Conservation (phyloP, 768 basidiomycete species). For the Gymnopilus junonius region DNA sequence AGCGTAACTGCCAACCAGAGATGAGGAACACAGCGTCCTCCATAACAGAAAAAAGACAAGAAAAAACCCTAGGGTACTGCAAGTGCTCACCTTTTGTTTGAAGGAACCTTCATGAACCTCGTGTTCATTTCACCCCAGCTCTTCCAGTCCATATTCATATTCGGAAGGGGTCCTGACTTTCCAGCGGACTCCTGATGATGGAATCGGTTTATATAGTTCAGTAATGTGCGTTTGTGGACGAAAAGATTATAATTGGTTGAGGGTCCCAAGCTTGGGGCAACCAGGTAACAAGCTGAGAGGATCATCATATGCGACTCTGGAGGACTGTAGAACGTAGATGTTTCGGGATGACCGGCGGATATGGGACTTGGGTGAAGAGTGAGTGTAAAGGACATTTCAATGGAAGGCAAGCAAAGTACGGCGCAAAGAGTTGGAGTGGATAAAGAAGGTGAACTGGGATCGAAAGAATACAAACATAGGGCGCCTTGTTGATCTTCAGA, state of each 20-base stretch:
- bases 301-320: not conserved
- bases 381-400: not conserved
- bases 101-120: slow-evolving; percentile 2
- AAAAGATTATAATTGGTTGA: slow-evolving; percentile 11
- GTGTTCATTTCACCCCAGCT: slow-evolving; percentile 20
- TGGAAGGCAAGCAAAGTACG: not conserved
- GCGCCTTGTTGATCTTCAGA: not conserved
- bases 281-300: not conserved
- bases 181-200: not conserved
- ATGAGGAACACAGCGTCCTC: no score
- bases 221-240: slow-evolving; percentile 13
- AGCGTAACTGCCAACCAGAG: slow-evolving; percentile 11
- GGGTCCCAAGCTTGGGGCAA: not conserved
- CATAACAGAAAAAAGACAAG: not conserved
- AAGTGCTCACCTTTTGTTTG: slow-evolving; percentile 14
- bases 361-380: slow-evolving; percentile 7
- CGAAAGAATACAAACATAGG: not conserved
- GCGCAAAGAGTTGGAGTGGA: not conserved
- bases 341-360: not conserved
- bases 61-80: not conserved
- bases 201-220: slow-evolving; percentile 4
- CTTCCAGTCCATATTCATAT: slow-evolving; percentile 6
- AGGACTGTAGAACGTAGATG: not conserved
- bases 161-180: not conserved
- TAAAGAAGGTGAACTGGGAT: not conserved